Evolutionary conservation across 306 rosid genomes (phyloP), one percentile per base, ranked within the genome.

Genomic region (Corylus americana): DNA sequence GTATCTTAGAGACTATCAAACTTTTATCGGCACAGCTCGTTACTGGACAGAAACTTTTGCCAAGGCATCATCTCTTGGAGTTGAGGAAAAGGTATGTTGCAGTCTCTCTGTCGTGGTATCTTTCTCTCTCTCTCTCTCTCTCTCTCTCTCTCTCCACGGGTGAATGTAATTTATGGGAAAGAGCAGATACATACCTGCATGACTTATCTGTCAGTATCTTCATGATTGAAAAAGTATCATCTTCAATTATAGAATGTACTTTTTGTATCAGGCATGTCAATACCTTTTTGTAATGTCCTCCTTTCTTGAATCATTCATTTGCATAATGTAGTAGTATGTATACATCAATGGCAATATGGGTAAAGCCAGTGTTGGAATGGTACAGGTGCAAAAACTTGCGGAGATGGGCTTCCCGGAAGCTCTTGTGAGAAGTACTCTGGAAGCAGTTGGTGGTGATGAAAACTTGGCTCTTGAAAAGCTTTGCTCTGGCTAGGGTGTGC

Each of bases 1-100:
- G 99, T 95, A 95, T 80, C 88, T 93, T 78, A 88, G 79, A 83
- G 92, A 95, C 55, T 83, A 90, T 73, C 97, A 93, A 87, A 93
- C 97, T 74, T 95, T 93, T 82, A 92, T 91, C 68, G 86, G 82
- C 84, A 95, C 98, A 44, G 99, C 99, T 35, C 92, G 94, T 76
- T 93, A 93, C 86, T 95, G 99, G 99, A 93, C 99, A 11, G 98
- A 95, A 86, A 82, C 85, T 81, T 95, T 95, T 88, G 99, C 99
- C 25, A 95, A 90, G 89, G 22, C 87, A 68, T 86, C 96, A 3
- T 85, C 96, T 70, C 91, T 84, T 64, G 98, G 97, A 79, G 80
- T 92, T 77, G 97, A 88, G 74, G 99, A 93, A 72, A 95, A 93
- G 98, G 99, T 90, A 84, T 74, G 42, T 55, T 79, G 11, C 22